Base-by-base conservation (phyloP, 1,284 basidiomycete genomes). In the Trametes versicolor region DNA sequence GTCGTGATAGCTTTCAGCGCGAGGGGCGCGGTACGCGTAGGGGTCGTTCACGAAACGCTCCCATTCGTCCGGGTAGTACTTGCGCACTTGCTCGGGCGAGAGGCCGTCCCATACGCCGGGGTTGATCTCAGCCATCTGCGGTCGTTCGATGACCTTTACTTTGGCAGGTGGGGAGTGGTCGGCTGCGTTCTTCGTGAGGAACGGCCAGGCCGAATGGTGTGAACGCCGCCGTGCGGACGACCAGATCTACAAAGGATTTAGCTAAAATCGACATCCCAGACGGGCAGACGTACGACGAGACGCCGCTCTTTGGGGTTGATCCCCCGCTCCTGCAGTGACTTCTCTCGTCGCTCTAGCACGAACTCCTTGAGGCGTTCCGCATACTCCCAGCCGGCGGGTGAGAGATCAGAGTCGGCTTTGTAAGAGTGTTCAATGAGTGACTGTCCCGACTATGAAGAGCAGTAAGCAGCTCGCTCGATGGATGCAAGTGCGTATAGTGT, bases 381-480 rank as follows among this genome's bases (percentile, higher is more conserved):
- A 71, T 99, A 99, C 66, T 98, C 95, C 93, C 95, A 96, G 6
- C 97, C 97, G 0, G 92, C 91, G 2, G 95, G 93, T 0, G 96
- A 98, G 9, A 99, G 87, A 75, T 99, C 98, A 0, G 97, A 96
- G 75, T 99, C 97, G 34, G 97, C 97, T 80, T 98, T 98, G 84
- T 97, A 99, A 4, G 97, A 98, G 77, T 99, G 98, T 76, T 99
- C 98, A 69, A 99, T 97, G 63, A 98, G 85, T 7, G 94, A 98
- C 83, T 96, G 95, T 13, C 96, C 96, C 6, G 95, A 97, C 94
- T 92, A 61, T 63, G 19, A 55, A 25, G 19, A 21, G 13, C 23
- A 9, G 32, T 61, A 3, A 65, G 58, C 7, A 36, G 39, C 6
- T 7, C 8, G 13, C 15, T 5, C 29, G 54, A 39, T 10, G 9